phyloP scores from a whole-genome alignment of 1,284 basidiomycete species.

The Athelia psychrophila region DNA sequence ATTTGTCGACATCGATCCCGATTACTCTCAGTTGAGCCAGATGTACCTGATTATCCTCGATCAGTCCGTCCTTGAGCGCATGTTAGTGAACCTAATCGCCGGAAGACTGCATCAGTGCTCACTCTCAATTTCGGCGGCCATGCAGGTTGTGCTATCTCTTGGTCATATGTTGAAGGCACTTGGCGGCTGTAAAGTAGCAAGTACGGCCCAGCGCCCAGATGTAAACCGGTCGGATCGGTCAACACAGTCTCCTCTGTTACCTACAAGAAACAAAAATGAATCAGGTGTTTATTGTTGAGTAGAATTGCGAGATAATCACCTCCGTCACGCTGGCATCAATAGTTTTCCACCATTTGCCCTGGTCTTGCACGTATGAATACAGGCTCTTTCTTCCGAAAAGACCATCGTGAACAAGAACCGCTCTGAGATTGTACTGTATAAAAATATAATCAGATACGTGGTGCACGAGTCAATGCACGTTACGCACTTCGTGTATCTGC shows the following conservation, averaged over 20 bases:
- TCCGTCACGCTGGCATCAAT: constrained; percentile 67
- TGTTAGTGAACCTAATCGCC: too few species aligned
- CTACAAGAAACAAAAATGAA: constrained; percentile 30
- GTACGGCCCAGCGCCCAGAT: constrained; percentile 72
- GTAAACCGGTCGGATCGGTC: constrained; percentile 63
- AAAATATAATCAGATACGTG: not conserved
- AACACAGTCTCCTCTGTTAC: constrained; percentile 67
- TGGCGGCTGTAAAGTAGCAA: constrained; percentile 66
- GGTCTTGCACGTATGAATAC: constrained; percentile 71
- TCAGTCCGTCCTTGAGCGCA: too few species aligned
- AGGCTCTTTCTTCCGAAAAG: constrained; percentile 69
- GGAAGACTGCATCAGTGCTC: too few species aligned
- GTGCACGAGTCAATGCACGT: not conserved
- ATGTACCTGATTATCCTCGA: too few species aligned
- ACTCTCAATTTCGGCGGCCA: not conserved
- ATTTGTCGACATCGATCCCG: too few species aligned
- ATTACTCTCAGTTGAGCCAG: too few species aligned
- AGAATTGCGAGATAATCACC: constrained; percentile 29
- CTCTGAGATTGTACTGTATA: constrained; percentile 79
- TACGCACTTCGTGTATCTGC: constrained; percentile 52
- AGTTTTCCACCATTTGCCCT: constrained; percentile 73
- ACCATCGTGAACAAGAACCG: constrained; percentile 72
- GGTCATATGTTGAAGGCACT: not conserved
- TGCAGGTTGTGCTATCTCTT: not conserved
- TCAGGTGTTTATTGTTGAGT: not conserved